Base-by-base conservation (phyloP, 352 stramenopile species). In the Pythium aristosporum region DNA sequence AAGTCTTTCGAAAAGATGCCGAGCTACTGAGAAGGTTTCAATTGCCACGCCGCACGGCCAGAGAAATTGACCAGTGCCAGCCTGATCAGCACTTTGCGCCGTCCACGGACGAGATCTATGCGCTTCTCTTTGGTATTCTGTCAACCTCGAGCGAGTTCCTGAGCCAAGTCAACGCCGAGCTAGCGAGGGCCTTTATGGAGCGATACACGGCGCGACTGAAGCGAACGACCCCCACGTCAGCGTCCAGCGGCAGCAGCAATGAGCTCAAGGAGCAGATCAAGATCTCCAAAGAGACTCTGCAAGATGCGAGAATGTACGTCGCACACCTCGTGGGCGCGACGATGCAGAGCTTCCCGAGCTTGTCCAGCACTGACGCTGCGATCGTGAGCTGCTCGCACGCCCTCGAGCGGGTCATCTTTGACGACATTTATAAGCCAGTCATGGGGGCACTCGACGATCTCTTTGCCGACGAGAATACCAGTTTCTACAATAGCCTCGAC, bases 271-370 rank as follows among this genome's bases (percentile, higher is more conserved):
- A 59, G 36, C 28, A 44, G 39, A 21, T 11, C 2, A 37, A 59
- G 12, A 5, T 44, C 10, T 59, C 48, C 50, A 65, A 65, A 16
- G 79, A 87, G 28, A 87, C 79, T 2, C 68, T 91, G 28, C 79
- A 88, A 21, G 82, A 91, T 53, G 74, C 79, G 8, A 82, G 85
- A 55, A 89, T 89, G 78, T 89, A 91, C 42, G 49, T 91, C 3
- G 78, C 77, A 0, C 79, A 89, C 34, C 56, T 88, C 5, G 44
- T 85, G 10, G 78, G 79, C 11, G 77, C 74, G 34, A 89, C 77
- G 16, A 72, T 89, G 66, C 79, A 91, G 57, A 76, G 62, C 36
- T 86, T 87, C 53, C 82, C 82, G 3, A 87, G 76, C 46, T 25
- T 91, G 1, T 63, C 77, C 13, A 88, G 76, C 61, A 87, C 79